Conservation (phyloP, 441 rosid species). For the Jatropha multifida region DNA sequence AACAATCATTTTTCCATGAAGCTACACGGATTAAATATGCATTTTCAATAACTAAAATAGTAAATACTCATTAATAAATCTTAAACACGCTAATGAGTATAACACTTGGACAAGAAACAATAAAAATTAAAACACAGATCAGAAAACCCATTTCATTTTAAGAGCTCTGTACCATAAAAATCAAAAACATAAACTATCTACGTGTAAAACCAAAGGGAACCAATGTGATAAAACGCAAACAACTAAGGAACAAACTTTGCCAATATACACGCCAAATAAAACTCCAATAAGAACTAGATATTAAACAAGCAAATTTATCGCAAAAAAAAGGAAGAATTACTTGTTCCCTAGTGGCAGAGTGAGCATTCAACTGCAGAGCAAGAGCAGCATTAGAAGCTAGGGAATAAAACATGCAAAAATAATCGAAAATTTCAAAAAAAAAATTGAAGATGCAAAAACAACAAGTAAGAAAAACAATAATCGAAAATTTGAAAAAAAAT, state of each 20-base stretch:
- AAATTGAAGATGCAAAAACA: too few species aligned
- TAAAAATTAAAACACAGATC: conserved; percentile 1
- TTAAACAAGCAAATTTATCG: background rate
- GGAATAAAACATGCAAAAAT: too few species aligned
- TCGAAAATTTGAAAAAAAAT: too few species aligned
- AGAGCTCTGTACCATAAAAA: background rate
- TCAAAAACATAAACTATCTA: background rate
- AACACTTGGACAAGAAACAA: background rate
- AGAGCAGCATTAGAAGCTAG: conserved; percentile 88
- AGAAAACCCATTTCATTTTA: background rate
- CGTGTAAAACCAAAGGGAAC: background rate
- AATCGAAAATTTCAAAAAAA: too few species aligned
- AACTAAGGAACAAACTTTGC: background rate
- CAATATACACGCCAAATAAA: background rate
- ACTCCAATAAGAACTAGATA: background rate
- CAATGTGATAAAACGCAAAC: background rate
- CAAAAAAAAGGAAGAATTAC: conserved; percentile 25
- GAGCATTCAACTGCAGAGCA: conserved; percentile 87
- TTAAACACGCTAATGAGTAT: background rate
- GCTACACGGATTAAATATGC: background rate
- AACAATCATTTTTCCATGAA: background rate
- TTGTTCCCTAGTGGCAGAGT: conserved; percentile 90
- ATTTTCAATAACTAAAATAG: background rate
- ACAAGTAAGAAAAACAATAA: too few species aligned
- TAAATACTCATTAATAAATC: background rate